A percentile compares a stretch with the other conserved stretches of the same genome.
Evolutionary conservation across 768 basidiomycete species (phyloP).

Genomic region (Calocybe gangraenosa): DNA sequence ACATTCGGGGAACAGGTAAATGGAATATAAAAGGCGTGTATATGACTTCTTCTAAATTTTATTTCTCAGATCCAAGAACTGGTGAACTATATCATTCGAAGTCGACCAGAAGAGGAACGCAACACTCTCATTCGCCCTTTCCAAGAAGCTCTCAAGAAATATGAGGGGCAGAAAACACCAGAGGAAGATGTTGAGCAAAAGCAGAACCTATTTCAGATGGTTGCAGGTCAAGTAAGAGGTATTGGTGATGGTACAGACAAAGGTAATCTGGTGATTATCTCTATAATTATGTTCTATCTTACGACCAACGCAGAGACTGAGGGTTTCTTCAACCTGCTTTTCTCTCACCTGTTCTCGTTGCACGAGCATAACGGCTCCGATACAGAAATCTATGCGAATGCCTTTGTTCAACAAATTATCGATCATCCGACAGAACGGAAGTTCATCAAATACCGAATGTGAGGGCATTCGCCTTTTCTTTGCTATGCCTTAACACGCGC

Average conservation of each 20-base stretch:
- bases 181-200: conserved; percentile 51
- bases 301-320: conserved; percentile 55
- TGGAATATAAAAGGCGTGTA: not conserved
- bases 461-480: conserved; percentile 20
- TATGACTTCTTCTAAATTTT: conserved; percentile 1
- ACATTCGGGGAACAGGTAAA: conserved; percentile 83
- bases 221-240: conserved; percentile 58
- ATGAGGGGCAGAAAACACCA: conserved; percentile 47
- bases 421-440: conserved; percentile 47
- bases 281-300: conserved; percentile 3
- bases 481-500: conserved; percentile 3
- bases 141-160: conserved; percentile 50
- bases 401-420: conserved; percentile 53
- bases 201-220: conserved; percentile 52
- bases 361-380: conserved; percentile 53
- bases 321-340: conserved; percentile 84
- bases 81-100: conserved; percentile 66
- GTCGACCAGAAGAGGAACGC: conserved; percentile 66
- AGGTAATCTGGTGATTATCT: conserved; percentile 43
- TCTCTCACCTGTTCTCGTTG: conserved; percentile 64
- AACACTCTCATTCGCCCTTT: conserved; percentile 60
- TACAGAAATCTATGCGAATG: conserved; percentile 45
- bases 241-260: conserved; percentile 76
- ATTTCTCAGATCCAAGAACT: conserved; percentile 66
- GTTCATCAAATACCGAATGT: conserved; percentile 78